A percentile compares a stretch with the other conserved stretches of the same genome.
Evolutionary conservation across 2,329 filamentous ascomycete genomes (phyloP).

Genomic region (Cladosporium halotolerans): DNA sequence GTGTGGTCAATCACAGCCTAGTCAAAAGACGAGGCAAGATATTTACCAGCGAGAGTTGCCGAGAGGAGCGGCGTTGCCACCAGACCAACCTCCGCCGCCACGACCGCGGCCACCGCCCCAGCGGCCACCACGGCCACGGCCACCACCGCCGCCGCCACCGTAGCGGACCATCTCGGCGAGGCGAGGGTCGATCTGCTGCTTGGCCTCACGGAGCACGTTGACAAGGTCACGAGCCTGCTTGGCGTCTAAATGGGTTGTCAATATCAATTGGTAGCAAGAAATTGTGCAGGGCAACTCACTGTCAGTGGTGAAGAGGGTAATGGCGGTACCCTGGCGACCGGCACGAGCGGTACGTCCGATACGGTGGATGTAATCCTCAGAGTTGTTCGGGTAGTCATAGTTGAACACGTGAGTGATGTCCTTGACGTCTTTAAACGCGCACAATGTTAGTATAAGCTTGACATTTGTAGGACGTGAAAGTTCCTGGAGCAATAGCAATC

Average conservation of each 20-base stretch:
- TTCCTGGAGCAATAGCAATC: conserved; percentile 41
- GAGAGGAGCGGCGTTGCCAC: conserved; percentile 53
- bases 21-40: background rate
- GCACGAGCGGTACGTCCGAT: conserved; percentile 65
- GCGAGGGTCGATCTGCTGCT: conserved; percentile 95
- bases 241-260: conserved; percentile 38
- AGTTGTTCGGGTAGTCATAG: conserved; percentile 99
- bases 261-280: conserved; percentile 20
- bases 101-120: conserved; percentile 56
- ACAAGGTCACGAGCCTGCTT: conserved; percentile 87
- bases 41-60: conserved; percentile 53
- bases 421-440: conserved; percentile 86
- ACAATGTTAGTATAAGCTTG: conserved; percentile 37
- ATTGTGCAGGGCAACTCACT: conserved; percentile 60
- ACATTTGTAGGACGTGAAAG: conserved; percentile 38
- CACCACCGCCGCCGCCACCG: conserved; percentile 72
- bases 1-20: background rate
- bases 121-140: conserved; percentile 48
- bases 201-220: conserved; percentile 85
- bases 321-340: conserved; percentile 89
- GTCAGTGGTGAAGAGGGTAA: conserved; percentile 98
- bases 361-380: conserved; percentile 63
- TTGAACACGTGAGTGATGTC: conserved; percentile 99
- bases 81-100: conserved; percentile 43
- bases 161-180: conserved; percentile 94